Evolutionary conservation across 2,329 filamentous ascomycete species (phyloP), one percentile per base, ranked within the genome.

Genomic region (Cadophora malorum): DNA sequence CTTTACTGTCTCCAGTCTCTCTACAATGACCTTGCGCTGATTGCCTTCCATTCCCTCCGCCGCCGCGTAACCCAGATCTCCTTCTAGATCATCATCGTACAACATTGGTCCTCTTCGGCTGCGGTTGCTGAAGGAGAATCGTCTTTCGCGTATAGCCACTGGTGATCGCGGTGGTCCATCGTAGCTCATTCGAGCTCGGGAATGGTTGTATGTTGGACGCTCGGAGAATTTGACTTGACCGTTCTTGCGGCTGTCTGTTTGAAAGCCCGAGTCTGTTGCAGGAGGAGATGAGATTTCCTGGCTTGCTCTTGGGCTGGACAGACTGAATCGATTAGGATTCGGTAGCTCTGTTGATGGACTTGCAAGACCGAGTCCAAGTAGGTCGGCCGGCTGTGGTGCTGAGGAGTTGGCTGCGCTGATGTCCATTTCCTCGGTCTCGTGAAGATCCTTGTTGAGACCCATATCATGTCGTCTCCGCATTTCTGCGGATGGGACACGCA

Each of bases 1-100:
- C 85, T 98, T 98, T 70, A 99, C 96, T 69, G 95, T 92, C 83
- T 99, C 96, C 67, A 99, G 82, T 71, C 96, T 86, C 83, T 99
- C 96, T 59, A 99, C 94, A 83, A 99, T 98, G 59, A 99, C 96
- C 80, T 96, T 97, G 75, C 94, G 88, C 78, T 91, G 90, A 76
- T 94, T 92, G 14, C 92, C 92, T 80, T 98, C 96, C 88, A 97
- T 93, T 31, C 93, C 96, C 78, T 95, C 93, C 0, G 96, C 96
- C 0, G 94, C 95, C 12, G 94, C 93, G 80, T 97, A 99, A 10
- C 96, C 96, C 33, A 99, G 82, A 79, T 99, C 96, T 0, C 96
- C 96, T 75, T 97, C 94, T 8, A 94, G 84, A 74, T 96, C 92
- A 73, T 94, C 92, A 69, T 90, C 86, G 68, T 88, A 84, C 74